These are phyloP conservation scores for Coccomyxa sp. DNA, from an alignment of 139 green algal species.

Conservation along the genomic window DNA sequence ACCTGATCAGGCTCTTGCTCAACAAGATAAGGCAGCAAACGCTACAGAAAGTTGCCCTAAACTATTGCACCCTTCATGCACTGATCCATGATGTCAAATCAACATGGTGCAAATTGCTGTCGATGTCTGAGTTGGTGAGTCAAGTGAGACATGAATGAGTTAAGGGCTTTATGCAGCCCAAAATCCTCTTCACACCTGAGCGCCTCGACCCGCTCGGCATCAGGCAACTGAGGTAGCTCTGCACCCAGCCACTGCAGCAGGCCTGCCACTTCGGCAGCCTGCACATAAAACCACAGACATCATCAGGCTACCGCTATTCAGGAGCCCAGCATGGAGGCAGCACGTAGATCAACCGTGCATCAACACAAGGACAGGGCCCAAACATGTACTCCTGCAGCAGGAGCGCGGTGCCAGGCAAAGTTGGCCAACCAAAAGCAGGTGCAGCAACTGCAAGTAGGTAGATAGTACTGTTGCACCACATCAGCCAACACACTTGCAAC, in stretches of 20 bases:
- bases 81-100: too few species aligned
- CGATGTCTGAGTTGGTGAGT: neutral
- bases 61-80: neutral
- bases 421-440: too few species aligned
- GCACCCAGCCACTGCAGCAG: slow-evolving; percentile 40
- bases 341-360: slow-evolving; percentile 4
- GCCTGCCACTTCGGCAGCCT: slow-evolving; percentile 16
- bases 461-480: too few species aligned
- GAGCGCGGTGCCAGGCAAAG: too few species aligned
- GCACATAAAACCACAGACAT: neutral
- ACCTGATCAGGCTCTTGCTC: neutral
- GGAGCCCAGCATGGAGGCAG: neutral
- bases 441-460: too few species aligned
- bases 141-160: neutral
- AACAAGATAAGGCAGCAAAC: neutral
- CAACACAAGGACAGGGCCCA: neutral
- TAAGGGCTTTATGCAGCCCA: neutral
- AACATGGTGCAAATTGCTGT: neutral
- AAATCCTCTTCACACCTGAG: slow-evolving; percentile 5
- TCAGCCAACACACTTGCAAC: too few species aligned
- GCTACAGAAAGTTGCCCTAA: neutral
- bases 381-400: too few species aligned
- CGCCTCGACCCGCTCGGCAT: slow-evolving; percentile 30
- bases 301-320: neutral
- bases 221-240: slow-evolving; percentile 30